A percentile compares a stretch with the other conserved stretches of the same genome.
Evolutionary conservation across 106 monocot genomes (phyloP).

Genomic region (Dendrobium chrysotoxum): DNA sequence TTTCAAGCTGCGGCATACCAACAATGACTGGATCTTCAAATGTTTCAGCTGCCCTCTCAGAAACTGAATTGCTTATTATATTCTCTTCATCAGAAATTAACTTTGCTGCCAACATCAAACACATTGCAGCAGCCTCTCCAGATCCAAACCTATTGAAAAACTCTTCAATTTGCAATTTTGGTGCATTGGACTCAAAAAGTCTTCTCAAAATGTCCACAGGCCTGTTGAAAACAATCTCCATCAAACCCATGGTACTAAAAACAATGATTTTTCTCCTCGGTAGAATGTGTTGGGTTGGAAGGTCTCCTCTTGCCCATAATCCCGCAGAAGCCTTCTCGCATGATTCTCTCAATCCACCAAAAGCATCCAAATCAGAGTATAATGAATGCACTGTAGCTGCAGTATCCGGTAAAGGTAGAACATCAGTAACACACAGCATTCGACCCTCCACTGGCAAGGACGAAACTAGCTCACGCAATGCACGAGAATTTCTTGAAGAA

Average conservation of each 20-base stretch:
- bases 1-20: conserved; percentile 80
- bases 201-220: conserved; percentile 87
- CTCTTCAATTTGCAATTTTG: conserved; percentile 65
- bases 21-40: conserved; percentile 93
- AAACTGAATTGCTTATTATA: conserved; percentile 52
- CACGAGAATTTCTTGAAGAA: conserved; percentile 62
- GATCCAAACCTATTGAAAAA: conserved; percentile 83
- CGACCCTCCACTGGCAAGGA: conserved; percentile 77
- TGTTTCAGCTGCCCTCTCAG: conserved; percentile 87
- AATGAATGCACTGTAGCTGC: conserved; percentile 59
- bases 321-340: conserved; percentile 49
- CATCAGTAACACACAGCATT: conserved; percentile 83
- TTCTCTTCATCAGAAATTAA: conserved; percentile 60
- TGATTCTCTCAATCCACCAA: conserved; percentile 34
- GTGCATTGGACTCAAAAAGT: conserved; percentile 68
- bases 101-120: conserved; percentile 77
- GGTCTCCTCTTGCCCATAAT: conserved; percentile 89
- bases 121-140: conserved; percentile 97
- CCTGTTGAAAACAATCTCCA: conserved; percentile 81
- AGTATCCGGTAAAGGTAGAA: conserved; percentile 60
- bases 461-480: conserved; percentile 75
- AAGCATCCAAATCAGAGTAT: conserved; percentile 58
- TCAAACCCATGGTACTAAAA: conserved; percentile 88
- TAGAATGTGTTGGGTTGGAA: conserved; percentile 82
- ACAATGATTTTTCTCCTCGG: conserved; percentile 81